Base-by-base conservation (phyloP, 768 basidiomycete genomes). In the Mycena leptocephala region DNA sequence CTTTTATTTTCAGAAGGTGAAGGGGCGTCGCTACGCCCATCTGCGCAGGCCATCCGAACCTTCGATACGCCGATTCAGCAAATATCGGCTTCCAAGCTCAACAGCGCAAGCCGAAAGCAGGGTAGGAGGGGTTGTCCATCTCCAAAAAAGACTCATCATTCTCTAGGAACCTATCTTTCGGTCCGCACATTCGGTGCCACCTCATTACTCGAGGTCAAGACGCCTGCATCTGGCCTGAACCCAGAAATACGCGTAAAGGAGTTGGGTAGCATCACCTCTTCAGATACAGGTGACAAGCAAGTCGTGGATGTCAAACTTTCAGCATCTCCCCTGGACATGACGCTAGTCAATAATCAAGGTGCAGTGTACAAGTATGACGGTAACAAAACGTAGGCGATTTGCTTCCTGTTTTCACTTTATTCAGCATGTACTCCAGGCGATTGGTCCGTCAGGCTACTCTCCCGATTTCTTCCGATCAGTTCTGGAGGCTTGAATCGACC, bases 31-130 rank as follows among this genome's bases (percentile, higher is more conserved):
- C 88, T 90, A 56, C 87, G 82, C 48, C 89, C 92, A 2, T 82
- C 81, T 51, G 86, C 86, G 2, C 83, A 76, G 6, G 86, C 92
- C 6, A 80, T 86, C 8, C 84, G 85, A 74, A 83, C 84, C 3
- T 95, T 95, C 74, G 83, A 89, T 24, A 95, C 94, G 3, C 94
- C 95, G 16, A 94, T 96, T 66, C 87, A 88, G 66, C 95, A 96
- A 77, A 85, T 95, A 59, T 82, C 84, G 7, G 80, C 87, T n/a
- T 85, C 87, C 4, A 77, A 80, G 18, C 28, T 46, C 24, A 62
- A 32, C n/a, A 22, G 30, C 30, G 32, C 35, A 1, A 18, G 24
- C 20, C 39, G 33, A 62, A 56, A 62, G 32, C 64, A 67, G 24
- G 56, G 77, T 75, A 56, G 55, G 20, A 30, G 18, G 20, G 9